These are phyloP conservation scores for Pachyrhizus erosus DNA, from an alignment of 306 rosid genomes.

Conservation along the genomic window DNA sequence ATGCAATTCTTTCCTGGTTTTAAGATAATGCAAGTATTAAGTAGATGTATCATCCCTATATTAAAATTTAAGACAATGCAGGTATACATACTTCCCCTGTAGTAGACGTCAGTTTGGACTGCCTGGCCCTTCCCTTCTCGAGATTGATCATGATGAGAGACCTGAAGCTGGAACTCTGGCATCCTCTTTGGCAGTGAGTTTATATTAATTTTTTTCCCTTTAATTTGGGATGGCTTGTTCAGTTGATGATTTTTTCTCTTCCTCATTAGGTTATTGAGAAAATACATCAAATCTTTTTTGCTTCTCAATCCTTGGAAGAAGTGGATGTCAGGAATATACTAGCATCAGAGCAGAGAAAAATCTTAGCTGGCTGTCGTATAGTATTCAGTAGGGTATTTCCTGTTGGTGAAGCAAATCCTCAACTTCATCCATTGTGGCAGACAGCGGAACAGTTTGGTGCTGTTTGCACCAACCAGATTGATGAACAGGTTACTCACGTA, in stretches of 20 bases:
- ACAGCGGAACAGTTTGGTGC: conserved; percentile 99
- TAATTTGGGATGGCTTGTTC: conserved; percentile 9
- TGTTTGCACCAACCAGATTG: conserved; percentile 80
- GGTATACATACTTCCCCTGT: conserved; percentile 95
- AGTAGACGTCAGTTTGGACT: conserved; percentile 99
- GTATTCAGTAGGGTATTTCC: conserved; percentile 97
- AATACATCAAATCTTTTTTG: conserved; percentile 81
- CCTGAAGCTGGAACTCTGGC: conserved; percentile 94
- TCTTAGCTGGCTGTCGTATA: conserved; percentile 86
- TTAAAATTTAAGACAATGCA: conserved; percentile 51
- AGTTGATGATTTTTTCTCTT: conserved; percentile 42
- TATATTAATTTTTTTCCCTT: conserved; percentile 10
- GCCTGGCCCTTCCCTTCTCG: conserved; percentile 93
- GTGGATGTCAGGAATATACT: conserved; percentile 94
- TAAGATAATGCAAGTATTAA: conserved; percentile 33
- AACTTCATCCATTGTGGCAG: conserved; percentile 94
- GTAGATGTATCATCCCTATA: conserved; percentile 38
- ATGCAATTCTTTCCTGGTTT: conserved; percentile 7
- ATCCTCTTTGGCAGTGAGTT: conserved; percentile 81
- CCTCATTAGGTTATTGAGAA: conserved; percentile 81
- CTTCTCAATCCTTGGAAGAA: conserved; percentile 77
- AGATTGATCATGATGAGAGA: conserved; percentile 94
- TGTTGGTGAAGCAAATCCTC: conserved; percentile 88
- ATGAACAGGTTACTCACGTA: conserved; percentile 96
- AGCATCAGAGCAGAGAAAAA: conserved; percentile 84